Base-by-base conservation (phyloP, 1,284 basidiomycete genomes). In the Hypsizygus ulmarius region DNA sequence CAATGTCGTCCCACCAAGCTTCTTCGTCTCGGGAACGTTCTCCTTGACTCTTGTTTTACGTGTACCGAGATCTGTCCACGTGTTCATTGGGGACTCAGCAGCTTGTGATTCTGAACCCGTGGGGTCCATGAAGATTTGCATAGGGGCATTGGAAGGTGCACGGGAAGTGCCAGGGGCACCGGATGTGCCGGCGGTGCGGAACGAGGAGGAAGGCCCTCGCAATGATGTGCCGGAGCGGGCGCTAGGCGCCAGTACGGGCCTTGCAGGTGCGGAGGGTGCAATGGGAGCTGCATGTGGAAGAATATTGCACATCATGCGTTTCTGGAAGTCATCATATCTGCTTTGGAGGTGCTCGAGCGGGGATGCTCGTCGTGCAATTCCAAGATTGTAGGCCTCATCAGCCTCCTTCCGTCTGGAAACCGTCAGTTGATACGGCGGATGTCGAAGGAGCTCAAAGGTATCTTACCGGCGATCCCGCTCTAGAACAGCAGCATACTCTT, bases 341-440 rank as follows among this genome's bases (percentile, higher is more conserved):
- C 71, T 77, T 66, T 87, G 81, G 25, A 96, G 74, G 38, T 85
- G 84, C 40, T 90, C 88, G 16, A 90, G 68, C 1, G 90, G 90
- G 12, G 78, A 70, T 0, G 87, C 91, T 50, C 79, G 78, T 43
- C 93, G 76, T 8, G 86, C 84, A 49, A 98, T 90, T 5, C 95
- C 96, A 7, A 99, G 77, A 21, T 79, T 69, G 67, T 94, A 98
- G 14, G 86, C 84, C 40, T 87, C 84, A 60, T 98, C 95, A 11
- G 96, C 92, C 56, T 93, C 87, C 55, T 79, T 80, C 52, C 86
- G 86, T 55, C 92, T 95, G 59, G 12, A 47, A 39, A 38, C 18
- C 19, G 51, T 61, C 16, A 60, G 33, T 48, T 42, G 50, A 48
- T 39, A 40, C 45, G 12, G 43, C 12, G 43, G 50, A 42, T 10